Evolutionary conservation across 805 yeast genomes (phyloP), one percentile per base, ranked within the genome.

Genomic region (Suhomyces faveliae): DNA sequence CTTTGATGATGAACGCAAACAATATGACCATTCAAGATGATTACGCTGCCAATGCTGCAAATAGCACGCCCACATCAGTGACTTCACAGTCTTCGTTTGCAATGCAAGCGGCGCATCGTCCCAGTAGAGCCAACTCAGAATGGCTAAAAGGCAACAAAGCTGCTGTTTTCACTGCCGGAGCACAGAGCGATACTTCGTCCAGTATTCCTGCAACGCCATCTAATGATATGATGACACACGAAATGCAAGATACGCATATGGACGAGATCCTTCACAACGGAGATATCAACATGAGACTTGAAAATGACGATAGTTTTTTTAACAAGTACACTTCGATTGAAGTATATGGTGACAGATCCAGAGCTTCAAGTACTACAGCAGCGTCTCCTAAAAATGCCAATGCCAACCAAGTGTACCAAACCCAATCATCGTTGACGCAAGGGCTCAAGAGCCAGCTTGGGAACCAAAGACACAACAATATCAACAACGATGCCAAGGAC

Each of bases 401-500:
- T 40, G 20, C 25, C 30, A 40, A n/a, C n/a, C n/a, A n/a, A n/a
- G n/a, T 35, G 2, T 35, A 10, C 19, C 19, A 17, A 11, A 20
- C 27, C 1, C 25, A 42, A 21, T 42, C 44, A 3, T 29, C 44
- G 10, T 19, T 42, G n/a, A 55, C 57, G 5, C 49, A 48, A 39
- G 57, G 57, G 4, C 47, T 55, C 20, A 48, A 46, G 24, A 42
- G 44, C 19, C 57, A 49, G 35, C 42, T 47, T 45, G 40, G 46
- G 44, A 42, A 47, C 35, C 49, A 47, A 20, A 27, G 35, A 38
- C 39, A 35, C 5, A 50, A 48, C 38, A 46, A 44, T 29, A 43
- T 47, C 40, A 51, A 50, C 33, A 53, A 56, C 45, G 59, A 55
- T 9, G 42, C 52, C 20, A 54, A 57, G 41, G 67, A 64, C 38